Evolutionary conservation across 176 grass and related monocot genomes (phyloP).

Genomic region (Rhipidocladum racemiflorum): DNA sequence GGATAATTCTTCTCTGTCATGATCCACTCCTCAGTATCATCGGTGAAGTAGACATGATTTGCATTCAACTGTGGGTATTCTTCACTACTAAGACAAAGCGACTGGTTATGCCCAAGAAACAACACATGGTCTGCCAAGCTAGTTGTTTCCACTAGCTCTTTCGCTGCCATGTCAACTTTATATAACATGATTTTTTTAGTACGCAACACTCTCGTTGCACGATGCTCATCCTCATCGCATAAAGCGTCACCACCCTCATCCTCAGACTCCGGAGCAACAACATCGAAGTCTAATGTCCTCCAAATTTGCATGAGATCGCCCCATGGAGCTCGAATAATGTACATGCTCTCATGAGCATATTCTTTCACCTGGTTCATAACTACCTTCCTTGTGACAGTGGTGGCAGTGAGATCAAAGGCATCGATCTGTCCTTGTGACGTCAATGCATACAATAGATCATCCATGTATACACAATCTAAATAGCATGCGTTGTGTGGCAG

Average conservation of each 20-base stretch:
- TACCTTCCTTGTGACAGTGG: too few relatives aligned
- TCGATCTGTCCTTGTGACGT: too few relatives aligned
- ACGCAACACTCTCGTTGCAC: too few relatives aligned
- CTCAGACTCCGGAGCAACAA: too few relatives aligned
- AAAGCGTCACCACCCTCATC: too few relatives aligned
- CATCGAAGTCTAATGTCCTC: neutral
- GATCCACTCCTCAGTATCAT: neutral
- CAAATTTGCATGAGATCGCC: neutral
- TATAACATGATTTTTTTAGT: neutral
- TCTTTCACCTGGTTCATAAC: too few relatives aligned
- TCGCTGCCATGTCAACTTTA: neutral
- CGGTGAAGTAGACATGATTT: neutral
- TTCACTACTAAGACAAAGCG: neutral
- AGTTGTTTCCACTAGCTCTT: neutral
- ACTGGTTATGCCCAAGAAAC: neutral
- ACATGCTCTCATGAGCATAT: neutral
- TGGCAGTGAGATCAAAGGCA: too few relatives aligned
- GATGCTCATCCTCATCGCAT: too few relatives aligned
- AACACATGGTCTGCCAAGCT: neutral
- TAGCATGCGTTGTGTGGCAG: too few relatives aligned
- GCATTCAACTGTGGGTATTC: too few relatives aligned
- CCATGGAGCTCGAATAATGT: neutral
- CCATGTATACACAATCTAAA: too few relatives aligned
- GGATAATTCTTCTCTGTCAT: neutral
- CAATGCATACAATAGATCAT: too few relatives aligned